Base-by-base conservation (phyloP, 192 early-diverging fungal species). In the Umbelopsis sp. region DNA sequence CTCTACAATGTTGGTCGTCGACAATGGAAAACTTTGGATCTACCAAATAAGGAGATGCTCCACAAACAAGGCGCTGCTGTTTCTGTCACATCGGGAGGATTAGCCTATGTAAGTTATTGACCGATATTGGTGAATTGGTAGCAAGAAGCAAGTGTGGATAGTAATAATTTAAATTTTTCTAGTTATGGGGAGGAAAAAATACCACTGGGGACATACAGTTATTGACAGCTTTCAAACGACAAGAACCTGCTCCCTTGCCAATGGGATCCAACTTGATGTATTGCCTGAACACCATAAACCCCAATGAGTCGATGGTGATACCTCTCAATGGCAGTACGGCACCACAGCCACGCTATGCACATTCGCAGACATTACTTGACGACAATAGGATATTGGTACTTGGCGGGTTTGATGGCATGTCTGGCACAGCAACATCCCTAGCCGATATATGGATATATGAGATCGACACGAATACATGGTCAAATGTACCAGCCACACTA, bases 161-260 rank as follows among this genome's bases (percentile, higher is more conserved):
- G 44, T 46, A 58, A 13, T 46, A 58, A 50, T 44, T 46, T 46
- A 10, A 12, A 18, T 27, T 11, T 12, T n/a, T 11, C 21, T 58
- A 76, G 74, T 48, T 76, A 44, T 76, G 74, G 74, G 74, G 74
- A 30, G 74, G 74, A 27, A 76, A 76, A 45, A 35, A 27, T n/a
- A 67, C 13, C 15, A 45, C 66, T 10, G 22, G 55, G n/a, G 58
- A 68, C 46, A 55, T 25, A 41, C 37, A 41, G 5, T 16, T 51
- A 10, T 18, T 64, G 37, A 45, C 53, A 45, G 7, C 74, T 15
- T 67, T 55, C 13, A 58, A 35, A 15, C 55, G 27, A 35, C 55
- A 61, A 35, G 55, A 61, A 20, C 22, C 51, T 25, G 21, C 51
- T 25, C 20, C 50, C 3, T 2, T 51, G 20, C 51, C 51, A 22